Evolutionary conservation across 768 basidiomycete species (phyloP).

Genomic region (Leccinum uliginosum): DNA sequence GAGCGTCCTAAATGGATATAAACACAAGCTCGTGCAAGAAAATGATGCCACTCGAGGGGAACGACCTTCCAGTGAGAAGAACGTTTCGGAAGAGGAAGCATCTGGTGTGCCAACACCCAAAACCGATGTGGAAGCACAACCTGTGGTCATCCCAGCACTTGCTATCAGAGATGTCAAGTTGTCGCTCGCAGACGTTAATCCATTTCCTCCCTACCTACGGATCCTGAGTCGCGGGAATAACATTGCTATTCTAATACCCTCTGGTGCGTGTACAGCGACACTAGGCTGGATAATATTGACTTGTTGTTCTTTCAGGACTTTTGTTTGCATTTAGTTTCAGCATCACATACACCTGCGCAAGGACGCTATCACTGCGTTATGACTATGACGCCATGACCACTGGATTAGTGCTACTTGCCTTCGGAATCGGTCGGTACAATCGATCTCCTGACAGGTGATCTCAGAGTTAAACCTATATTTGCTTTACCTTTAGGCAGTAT

Average conservation of each 20-base stretch:
- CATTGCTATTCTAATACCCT: constrained; percentile 45
- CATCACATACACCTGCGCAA: constrained; percentile 69
- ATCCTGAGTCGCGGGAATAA: constrained; percentile 67
- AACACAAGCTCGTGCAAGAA: constrained; percentile 13
- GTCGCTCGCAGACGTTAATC: constrained; percentile 68
- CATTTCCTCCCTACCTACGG: constrained; percentile 56
- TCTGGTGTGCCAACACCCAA: constrained; percentile 4
- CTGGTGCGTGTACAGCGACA: constrained; percentile 23
- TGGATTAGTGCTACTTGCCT: constrained; percentile 74
- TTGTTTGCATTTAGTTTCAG: constrained; percentile 69
- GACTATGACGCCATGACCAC: constrained; percentile 66
- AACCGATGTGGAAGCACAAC: constrained; percentile 24
- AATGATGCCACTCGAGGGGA: constrained; percentile 9
- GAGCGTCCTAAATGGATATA: constrained; percentile 44
- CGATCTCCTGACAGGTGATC: background rate
- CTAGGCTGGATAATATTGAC: background rate
- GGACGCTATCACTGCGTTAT: constrained; percentile 65
- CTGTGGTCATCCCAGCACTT: constrained; percentile 6
- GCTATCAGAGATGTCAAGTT: constrained; percentile 42
- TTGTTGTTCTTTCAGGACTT: constrained; percentile 41
- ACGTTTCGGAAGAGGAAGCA: background rate
- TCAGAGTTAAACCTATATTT: background rate
- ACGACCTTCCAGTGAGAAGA: constrained; percentile 8
- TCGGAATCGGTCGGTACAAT: constrained; percentile 53
- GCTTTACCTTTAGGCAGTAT: constrained; percentile 36